A percentile compares a stretch with the other conserved stretches of the same genome.
Conservation (phyloP, 129 eudicot species). For the Flaveria trinervia region DNA sequence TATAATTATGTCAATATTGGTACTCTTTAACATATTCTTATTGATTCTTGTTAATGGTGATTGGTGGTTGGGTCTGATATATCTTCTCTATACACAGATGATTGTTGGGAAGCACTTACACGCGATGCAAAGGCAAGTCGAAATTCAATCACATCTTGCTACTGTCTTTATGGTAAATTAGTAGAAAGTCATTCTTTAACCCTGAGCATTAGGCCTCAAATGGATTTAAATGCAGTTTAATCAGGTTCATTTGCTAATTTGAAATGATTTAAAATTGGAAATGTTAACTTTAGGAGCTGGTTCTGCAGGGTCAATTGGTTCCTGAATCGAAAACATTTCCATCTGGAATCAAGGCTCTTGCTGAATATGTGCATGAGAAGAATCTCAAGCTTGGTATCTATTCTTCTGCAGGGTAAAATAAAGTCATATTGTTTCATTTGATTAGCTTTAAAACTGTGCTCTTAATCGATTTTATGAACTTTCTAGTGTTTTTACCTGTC, state of each 20-base stretch:
- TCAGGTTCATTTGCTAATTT: constrained; percentile 1
- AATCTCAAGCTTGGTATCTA: constrained; percentile 96
- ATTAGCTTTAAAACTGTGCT: background rate
- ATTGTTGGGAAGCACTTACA: constrained; percentile 64
- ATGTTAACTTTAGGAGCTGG: background rate
- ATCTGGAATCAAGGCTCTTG: constrained; percentile 80
- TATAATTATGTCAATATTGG: constrained; percentile 81
- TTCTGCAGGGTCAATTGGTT: constrained; percentile 70
- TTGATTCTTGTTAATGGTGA: constrained; percentile 20
- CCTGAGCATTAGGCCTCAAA: too few relatives aligned
- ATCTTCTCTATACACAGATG: constrained; percentile 55
- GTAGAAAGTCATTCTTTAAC: background rate
- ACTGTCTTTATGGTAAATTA: background rate
- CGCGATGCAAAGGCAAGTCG: constrained; percentile 54
- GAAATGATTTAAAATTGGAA: background rate
- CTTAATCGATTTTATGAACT: constrained; percentile 15
- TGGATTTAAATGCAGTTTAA: background rate
- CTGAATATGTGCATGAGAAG: constrained; percentile 90
- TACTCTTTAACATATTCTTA: constrained; percentile 30
- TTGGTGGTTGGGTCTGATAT: constrained; percentile 8
- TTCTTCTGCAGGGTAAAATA: constrained; percentile 90
- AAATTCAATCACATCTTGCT: background rate
- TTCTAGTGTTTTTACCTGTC: constrained; percentile 83
- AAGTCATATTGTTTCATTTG: constrained; percentile 12
- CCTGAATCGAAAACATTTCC: constrained; percentile 74